Conservation (phyloP, 192 early-diverging fungal species). For the Backusella mclennaniae region DNA sequence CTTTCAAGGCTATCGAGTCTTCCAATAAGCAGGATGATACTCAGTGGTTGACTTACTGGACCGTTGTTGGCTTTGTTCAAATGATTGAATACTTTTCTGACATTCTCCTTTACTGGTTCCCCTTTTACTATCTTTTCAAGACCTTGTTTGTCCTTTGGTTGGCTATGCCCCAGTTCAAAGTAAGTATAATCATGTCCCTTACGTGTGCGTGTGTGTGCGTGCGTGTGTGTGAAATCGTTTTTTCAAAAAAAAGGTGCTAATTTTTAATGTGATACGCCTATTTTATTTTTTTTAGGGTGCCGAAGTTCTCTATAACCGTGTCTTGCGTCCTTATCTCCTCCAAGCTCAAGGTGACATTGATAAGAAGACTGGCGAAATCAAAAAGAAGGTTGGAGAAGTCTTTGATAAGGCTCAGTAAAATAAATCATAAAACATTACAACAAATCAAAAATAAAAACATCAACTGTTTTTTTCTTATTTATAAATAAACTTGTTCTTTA, state of each 20-base stretch:
- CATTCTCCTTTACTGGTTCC: conserved; percentile 87
- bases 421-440: neutral
- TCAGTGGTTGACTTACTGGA: conserved; percentile 94
- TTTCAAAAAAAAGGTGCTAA: neutral
- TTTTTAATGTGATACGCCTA: conserved; percentile 11
- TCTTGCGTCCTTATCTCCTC: conserved; percentile 76
- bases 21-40: conserved; percentile 74
- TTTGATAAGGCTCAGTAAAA: conserved; percentile 4
- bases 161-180: conserved; percentile 66
- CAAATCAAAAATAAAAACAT: neutral
- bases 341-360: conserved; percentile 47
- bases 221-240: neutral
- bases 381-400: conserved; percentile 39
- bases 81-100: conserved; percentile 91
- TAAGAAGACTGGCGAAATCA: conserved; percentile 28
- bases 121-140: conserved; percentile 95
- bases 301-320: conserved; percentile 68
- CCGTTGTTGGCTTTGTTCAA: conserved; percentile 87
- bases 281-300: conserved; percentile 62
- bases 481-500: neutral
- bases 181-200: conserved; percentile 27
- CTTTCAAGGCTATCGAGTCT: conserved; percentile 90
- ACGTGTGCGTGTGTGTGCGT: neutral
- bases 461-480: neutral
- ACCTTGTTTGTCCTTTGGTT: conserved; percentile 87